A percentile compares a stretch with the other conserved stretches of the same genome.
These are phyloP conservation scores for Nigrospora osmanthi DNA, from an alignment of 2,329 filamentous ascomycete species.

Conservation along the genomic window DNA sequence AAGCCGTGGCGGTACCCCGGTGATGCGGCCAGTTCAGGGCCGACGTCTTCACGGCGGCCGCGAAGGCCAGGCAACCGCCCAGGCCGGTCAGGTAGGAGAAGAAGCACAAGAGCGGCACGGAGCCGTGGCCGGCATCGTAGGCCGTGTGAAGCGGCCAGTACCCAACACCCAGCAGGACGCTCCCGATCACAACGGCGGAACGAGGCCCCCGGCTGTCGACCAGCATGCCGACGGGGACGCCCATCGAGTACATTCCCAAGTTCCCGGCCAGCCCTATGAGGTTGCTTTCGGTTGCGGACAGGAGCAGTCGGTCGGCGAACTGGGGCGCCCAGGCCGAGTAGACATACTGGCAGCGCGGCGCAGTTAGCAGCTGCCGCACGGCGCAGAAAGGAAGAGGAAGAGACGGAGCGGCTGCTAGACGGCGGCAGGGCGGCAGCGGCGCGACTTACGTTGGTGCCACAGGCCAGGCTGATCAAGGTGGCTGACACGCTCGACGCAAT, in stretches of 20 bases:
- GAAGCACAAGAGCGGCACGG: conserved; percentile 61
- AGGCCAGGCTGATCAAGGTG: conserved; percentile 77
- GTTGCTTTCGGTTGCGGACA: conserved; percentile 90
- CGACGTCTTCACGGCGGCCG: conserved; percentile 75
- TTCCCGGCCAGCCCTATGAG: conserved; percentile 82
- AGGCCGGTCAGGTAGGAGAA: conserved; percentile 81
- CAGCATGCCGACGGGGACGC: conserved; percentile 81
- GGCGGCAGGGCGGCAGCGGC: conserved; percentile 1
- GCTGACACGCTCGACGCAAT: conserved; percentile 79
- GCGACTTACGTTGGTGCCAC: conserved; percentile 76
- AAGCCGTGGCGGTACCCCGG: conserved; percentile 87
- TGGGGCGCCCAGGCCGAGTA: conserved; percentile 98
- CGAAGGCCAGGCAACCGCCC: conserved; percentile 87
- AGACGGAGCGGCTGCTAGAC: background rate
- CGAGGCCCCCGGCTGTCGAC: conserved; percentile 78
- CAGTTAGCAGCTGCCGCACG: conserved; percentile 4
- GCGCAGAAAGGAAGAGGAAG: background rate
- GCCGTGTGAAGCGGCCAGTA: conserved; percentile 82
- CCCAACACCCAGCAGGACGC: conserved; percentile 63
- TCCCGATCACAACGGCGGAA: conserved; percentile 68
- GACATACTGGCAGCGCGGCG: conserved; percentile 63
- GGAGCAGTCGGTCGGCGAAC: conserved; percentile 77
- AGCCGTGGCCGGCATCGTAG: conserved; percentile 59
- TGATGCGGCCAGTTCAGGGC: conserved; percentile 89
- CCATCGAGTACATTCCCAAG: conserved; percentile 87